These are phyloP conservation scores for Tulasnella sp. DNA, from an alignment of 768 basidiomycete genomes.

Conservation along the genomic window DNA sequence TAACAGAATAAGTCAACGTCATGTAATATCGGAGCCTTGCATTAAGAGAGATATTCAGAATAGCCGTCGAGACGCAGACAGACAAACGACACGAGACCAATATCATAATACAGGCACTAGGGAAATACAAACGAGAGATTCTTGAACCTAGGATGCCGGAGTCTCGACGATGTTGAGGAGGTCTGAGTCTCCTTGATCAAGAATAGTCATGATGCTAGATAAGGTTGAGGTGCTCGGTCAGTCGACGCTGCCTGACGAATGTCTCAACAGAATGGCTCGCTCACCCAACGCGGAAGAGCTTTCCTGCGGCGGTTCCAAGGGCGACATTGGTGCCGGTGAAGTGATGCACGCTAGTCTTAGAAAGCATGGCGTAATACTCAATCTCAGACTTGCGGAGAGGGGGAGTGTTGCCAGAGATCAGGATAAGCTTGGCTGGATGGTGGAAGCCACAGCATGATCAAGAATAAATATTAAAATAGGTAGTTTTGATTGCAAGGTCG, in stretches of 20 bases:
- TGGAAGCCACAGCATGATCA: background rate
- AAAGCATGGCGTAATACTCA: constrained; percentile 99
- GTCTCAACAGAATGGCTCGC: constrained; percentile 23
- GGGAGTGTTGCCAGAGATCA: constrained; percentile 98
- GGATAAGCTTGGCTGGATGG: constrained; percentile 81
- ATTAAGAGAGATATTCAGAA: too few relatives aligned
- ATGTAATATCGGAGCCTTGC: too few relatives aligned
- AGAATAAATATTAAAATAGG: background rate
- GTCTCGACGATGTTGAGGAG: constrained; percentile 71
- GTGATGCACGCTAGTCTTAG: constrained; percentile 97
- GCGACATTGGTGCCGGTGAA: constrained; percentile 96
- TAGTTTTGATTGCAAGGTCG: constrained; percentile 5
- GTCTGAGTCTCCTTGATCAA: constrained; percentile 94
- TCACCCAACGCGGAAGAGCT: constrained; percentile 96
- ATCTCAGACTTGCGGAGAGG: constrained; percentile 98
- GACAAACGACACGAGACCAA: too few relatives aligned
- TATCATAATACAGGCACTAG: too few relatives aligned
- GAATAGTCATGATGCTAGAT: constrained; percentile 87
- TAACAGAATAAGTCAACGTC: too few relatives aligned
- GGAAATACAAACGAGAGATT: too few relatives aligned
- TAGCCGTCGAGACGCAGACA: too few relatives aligned
- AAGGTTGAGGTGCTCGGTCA: background rate
- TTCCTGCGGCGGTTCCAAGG: constrained; percentile 96
- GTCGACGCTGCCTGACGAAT: background rate
- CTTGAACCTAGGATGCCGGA: too few relatives aligned